phyloP scores from a whole-genome alignment of 2,329 filamentous ascomycete species.

The Mollisia scopiformis region DNA sequence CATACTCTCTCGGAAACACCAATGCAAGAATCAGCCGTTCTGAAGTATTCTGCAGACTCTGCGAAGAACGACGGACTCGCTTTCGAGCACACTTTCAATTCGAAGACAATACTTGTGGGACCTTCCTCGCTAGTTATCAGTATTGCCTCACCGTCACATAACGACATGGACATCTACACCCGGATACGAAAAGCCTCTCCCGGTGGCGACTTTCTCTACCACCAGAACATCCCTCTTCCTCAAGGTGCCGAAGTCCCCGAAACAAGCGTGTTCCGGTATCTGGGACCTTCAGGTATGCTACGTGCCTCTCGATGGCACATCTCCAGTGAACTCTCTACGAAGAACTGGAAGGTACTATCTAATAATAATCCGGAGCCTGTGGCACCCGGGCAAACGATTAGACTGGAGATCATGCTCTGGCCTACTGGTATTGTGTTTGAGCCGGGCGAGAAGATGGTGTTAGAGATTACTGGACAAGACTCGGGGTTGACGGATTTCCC shows the following conservation, averaged over 20 bases:
- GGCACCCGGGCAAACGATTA: constrained; percentile 15
- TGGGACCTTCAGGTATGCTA: constrained; percentile 17
- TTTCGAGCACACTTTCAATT: constrained; percentile 36
- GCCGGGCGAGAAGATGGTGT: constrained; percentile 13
- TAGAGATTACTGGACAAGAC: too few relatives aligned
- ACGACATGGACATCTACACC: constrained; percentile 50
- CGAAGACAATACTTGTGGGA: constrained; percentile 39
- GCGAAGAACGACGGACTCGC: constrained; percentile 34
- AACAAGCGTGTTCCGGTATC: constrained; percentile 3
- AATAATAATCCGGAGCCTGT: constrained; percentile 18
- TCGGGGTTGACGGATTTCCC: too few relatives aligned
- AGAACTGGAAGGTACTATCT: constrained; percentile 6
- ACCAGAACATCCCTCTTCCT: constrained; percentile 45
- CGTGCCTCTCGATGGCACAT: constrained; percentile 18
- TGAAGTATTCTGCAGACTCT: constrained; percentile 33
- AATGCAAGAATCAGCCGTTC: not conserved
- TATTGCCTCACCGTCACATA: constrained; percentile 44
- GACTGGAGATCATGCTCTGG: constrained; percentile 22
- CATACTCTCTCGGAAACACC: not conserved
- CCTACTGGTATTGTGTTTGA: constrained; percentile 22
- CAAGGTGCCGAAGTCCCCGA: constrained; percentile 5
- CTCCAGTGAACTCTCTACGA: not conserved
- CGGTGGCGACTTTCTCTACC: constrained; percentile 44
- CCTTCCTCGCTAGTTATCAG: constrained; percentile 47
- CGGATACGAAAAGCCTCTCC: constrained; percentile 47